Conservation (phyloP, 495 filamentous ascomycete genomes). For the Daldinia grandis region DNA sequence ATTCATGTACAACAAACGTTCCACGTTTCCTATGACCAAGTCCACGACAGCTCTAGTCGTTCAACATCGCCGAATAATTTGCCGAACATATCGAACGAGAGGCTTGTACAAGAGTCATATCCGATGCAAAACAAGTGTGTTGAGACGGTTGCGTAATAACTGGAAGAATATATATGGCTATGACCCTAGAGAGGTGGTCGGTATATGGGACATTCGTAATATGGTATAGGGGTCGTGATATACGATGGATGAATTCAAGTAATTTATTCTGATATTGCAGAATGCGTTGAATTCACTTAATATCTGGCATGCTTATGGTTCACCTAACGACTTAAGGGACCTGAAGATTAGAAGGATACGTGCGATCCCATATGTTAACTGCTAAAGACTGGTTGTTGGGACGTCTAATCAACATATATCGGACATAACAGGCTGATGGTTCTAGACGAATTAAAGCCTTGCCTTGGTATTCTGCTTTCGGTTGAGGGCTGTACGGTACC, state of each 20-base stretch:
- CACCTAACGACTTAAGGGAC: background rate
- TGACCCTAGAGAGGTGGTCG: background rate
- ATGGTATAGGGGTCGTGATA: background rate
- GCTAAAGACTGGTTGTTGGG: no score
- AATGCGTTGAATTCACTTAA: no score
- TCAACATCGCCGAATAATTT: slow-evolving; percentile 5
- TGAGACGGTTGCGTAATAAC: background rate
- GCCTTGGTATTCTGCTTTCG: background rate
- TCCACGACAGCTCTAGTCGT: slow-evolving; percentile 5
- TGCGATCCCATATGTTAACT: no score
- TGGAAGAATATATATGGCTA: background rate
- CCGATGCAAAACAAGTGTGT: slow-evolving; percentile 2
- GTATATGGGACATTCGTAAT: background rate
- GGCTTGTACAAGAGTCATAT: background rate
- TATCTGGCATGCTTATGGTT: background rate
- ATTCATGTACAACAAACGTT: slow-evolving; percentile 15
- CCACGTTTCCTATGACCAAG: slow-evolving; percentile 11
- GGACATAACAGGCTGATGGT: no score
- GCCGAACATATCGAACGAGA: background rate
- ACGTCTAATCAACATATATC: no score
- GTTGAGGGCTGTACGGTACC: background rate
- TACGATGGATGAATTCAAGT: background rate
- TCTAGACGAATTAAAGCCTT: no score
- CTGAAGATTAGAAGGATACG: no score
- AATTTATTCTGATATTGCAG: background rate